Evolutionary conservation across 2,329 filamentous ascomycete genomes (phyloP), one percentile per base, ranked within the genome.

Genomic region (Sporothrix pseudoabietina): DNA sequence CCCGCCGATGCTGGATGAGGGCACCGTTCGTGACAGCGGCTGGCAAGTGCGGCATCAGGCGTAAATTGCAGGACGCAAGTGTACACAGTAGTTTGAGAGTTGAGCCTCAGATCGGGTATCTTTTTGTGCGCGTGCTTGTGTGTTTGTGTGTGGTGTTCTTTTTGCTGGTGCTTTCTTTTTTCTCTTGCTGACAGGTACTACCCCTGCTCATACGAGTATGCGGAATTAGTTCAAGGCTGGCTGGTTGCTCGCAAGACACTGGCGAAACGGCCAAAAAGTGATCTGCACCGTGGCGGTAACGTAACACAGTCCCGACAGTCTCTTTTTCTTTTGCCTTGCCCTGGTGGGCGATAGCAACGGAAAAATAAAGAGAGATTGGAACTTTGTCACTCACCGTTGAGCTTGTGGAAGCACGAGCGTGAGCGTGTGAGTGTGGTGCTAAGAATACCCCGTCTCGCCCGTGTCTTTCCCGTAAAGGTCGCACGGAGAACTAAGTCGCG

Each of bases 201-300:
- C 41, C 55, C 65, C 66, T 69, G 47, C 30, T 30, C 66, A 54
- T 39, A 69, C 66, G 66, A 69, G 65, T 22, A 35, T 7, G 10
- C 41, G 22, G 22, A 59, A n/a, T n/a, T 54, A 22, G 55, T 32
- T n/a, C 41, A 39, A 44, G 59, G 47, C 47, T 72, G 70, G 41
- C 44, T 71, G 44, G 35, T 71, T 41, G 41, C 63, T 66, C 44
- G 63, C 65, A 68, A 68, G 54, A 47, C 35, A 71, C 55, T 59
- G 41, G 69, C 69, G 69, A 63, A 71, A 71, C 69, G 54, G 55
- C 69, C 69, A 49, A 22, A 35, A 44, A 32, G 32, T 59, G 68
- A 52, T 59, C 69, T 71, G 69, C 69, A 63, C 55, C 30, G 66
- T 30, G 19, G 65, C 65, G 71, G 57, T 63, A 52, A 66, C 71